Conservation (phyloP, 2,329 filamentous ascomycete genomes). For the Orbilia quercus region DNA sequence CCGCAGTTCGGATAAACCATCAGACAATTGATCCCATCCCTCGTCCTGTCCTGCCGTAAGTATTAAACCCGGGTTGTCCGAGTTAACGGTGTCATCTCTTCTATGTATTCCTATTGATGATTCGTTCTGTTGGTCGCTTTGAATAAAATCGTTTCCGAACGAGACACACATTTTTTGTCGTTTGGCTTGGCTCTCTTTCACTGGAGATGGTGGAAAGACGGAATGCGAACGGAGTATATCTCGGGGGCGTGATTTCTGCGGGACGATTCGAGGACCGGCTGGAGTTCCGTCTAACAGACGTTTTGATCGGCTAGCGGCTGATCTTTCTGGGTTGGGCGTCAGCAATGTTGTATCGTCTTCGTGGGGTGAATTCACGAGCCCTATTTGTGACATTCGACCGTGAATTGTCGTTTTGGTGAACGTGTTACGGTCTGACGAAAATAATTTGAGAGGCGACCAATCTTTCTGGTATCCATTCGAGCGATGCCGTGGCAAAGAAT, state of each 20-base stretch:
- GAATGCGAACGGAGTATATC: conserved; percentile 20
- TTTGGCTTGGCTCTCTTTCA: conserved; percentile 48
- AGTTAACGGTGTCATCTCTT: conserved; percentile 5
- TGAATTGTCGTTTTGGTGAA: conserved; percentile 25
- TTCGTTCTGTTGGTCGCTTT: conserved; percentile 8
- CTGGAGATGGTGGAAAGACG: conserved; percentile 34
- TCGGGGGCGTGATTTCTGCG: conserved; percentile 2
- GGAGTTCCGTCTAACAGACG: conserved; percentile 40
- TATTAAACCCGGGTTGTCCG: conserved; percentile 4
- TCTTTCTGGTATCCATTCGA: conserved; percentile 13
- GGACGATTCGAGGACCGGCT: conserved; percentile 11
- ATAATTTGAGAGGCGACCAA: conserved; percentile 34
- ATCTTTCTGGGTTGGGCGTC: conserved; percentile 16
- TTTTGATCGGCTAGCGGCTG: conserved; percentile 30
- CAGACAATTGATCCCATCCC: neutral
- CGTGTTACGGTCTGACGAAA: conserved; percentile 30
- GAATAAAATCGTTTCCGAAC: neutral
- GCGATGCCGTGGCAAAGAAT: conserved; percentile 8
- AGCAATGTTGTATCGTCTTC: conserved; percentile 6
- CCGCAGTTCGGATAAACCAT: conserved; percentile 8
- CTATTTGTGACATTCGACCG: conserved; percentile 36
- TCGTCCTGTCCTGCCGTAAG: neutral
- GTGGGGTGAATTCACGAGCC: conserved; percentile 22
- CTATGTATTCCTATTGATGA: neutral
- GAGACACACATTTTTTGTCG: conserved; percentile 39